These are phyloP conservation scores for Hypomontagnella submonticulosa DNA, from an alignment of 495 filamentous ascomycete species.

Conservation along the genomic window DNA sequence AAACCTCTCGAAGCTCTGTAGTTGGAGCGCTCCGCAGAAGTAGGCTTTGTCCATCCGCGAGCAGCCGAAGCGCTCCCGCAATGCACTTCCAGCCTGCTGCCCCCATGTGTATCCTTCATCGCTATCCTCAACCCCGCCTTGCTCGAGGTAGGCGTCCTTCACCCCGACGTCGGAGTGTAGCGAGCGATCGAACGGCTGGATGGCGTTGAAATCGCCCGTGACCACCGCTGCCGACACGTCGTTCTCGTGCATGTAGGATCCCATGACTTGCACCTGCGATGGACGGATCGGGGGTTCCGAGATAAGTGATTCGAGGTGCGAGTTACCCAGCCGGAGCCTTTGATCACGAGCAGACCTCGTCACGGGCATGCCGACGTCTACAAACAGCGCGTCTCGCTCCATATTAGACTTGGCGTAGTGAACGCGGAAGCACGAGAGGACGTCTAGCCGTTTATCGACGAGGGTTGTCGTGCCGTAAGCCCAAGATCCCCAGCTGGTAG, in stretches of 20 bases:
- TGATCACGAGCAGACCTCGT: neutral
- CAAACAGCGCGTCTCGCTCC: slow-evolving; percentile 63
- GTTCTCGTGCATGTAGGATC: slow-evolving; percentile 50
- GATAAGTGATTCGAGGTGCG: slow-evolving; percentile 65
- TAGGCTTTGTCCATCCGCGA: slow-evolving; percentile 65
- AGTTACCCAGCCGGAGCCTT: slow-evolving; percentile 61
- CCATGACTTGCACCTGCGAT: slow-evolving; percentile 55
- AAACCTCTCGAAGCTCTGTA: slow-evolving; percentile 54
- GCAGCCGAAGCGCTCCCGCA: slow-evolving; percentile 54
- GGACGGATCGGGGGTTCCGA: slow-evolving; percentile 55
- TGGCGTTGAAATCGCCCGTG: slow-evolving; percentile 67
- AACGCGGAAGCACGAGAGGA: slow-evolving; percentile 58
- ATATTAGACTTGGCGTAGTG: slow-evolving; percentile 55
- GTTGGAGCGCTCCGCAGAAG: slow-evolving; percentile 46
- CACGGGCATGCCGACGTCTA: slow-evolving; percentile 56
- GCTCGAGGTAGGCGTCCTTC: slow-evolving; percentile 63
- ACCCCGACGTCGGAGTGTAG: slow-evolving; percentile 59
- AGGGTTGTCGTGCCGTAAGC: slow-evolving; percentile 64
- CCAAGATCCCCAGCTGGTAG: slow-evolving; percentile 46
- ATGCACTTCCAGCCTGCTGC: slow-evolving; percentile 53
- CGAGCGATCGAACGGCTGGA: slow-evolving; percentile 61
- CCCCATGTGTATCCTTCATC: slow-evolving; percentile 68
- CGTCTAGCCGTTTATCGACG: slow-evolving; percentile 54
- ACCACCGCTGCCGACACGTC: slow-evolving; percentile 49
- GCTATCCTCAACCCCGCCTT: slow-evolving; percentile 59